Conservation (phyloP, 1,284 basidiomycete genomes). For the Rugiboletus extremiorientalis region DNA sequence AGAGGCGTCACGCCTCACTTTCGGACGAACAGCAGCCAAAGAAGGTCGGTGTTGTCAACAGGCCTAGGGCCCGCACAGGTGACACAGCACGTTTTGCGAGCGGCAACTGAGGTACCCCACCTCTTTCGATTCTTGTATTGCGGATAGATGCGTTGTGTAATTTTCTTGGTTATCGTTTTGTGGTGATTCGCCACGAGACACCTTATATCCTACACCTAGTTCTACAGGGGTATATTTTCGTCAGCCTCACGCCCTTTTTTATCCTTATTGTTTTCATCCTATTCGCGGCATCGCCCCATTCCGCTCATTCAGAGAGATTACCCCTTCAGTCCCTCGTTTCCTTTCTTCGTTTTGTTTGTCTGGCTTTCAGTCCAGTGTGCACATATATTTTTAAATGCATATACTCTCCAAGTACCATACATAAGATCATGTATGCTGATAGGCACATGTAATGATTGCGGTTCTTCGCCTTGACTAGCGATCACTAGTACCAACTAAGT, state of each 20-base stretch:
- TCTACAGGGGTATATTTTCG: conserved; percentile 9
- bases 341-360: conserved; percentile 29
- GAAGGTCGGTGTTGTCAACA: conserved; percentile 54
- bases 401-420: conserved; percentile 23
- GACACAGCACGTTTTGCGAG: conserved; percentile 59
- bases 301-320: conserved; percentile 8
- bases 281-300: conserved; percentile 7
- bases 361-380: conserved; percentile 24
- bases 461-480: background rate
- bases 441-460: conserved; percentile 17
- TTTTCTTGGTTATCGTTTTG: conserved; percentile 19
- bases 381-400: conserved; percentile 27
- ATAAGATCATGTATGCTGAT: conserved; percentile 12
- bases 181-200: conserved; percentile 8
- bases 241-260: conserved; percentile 1
- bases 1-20: conserved; percentile 9
- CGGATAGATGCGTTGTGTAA: conserved; percentile 17
- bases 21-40: conserved; percentile 20
- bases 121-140: conserved; percentile 9
- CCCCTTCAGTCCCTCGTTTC: background rate
- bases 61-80: conserved; percentile 68
- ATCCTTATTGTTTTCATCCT: conserved; percentile 29
- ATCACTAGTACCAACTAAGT: conserved; percentile 6
- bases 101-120: conserved; percentile 35
- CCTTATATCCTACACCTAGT: conserved; percentile 16